phyloP scores from a whole-genome alignment of 1,284 basidiomycete species.

The Rugiboletus extremiorientalis region DNA sequence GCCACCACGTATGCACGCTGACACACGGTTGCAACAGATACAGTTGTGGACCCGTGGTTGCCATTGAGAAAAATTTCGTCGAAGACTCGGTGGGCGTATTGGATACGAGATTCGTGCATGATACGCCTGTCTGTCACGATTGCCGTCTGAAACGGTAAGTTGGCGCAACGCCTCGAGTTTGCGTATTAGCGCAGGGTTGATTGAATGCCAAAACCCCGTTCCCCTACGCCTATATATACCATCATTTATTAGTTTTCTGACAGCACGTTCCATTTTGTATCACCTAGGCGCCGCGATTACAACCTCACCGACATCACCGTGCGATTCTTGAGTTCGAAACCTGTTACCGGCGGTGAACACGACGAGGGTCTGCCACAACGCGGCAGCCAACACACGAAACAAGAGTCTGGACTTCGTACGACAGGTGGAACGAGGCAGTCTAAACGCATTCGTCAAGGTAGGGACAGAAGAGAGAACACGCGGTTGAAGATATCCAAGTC shows the following conservation, averaged over 20 bases:
- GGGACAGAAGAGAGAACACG: conserved; percentile 48
- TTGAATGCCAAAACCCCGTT: not conserved
- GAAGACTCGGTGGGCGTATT: conserved; percentile 33
- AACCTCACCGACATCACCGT: conserved; percentile 51
- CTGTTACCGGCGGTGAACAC: conserved; percentile 20
- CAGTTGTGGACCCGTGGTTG: conserved; percentile 54
- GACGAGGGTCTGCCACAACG: conserved; percentile 21
- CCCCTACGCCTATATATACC: conserved; percentile 2
- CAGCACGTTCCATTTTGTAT: conserved; percentile 16
- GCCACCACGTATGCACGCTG: conserved; percentile 10
- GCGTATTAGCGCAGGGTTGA: conserved; percentile 9
- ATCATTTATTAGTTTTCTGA: conserved; percentile 14
- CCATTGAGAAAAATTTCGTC: conserved; percentile 43
- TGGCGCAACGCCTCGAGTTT: conserved; percentile 12
- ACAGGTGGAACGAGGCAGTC: conserved; percentile 53
- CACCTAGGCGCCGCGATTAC: conserved; percentile 51
- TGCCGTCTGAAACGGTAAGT: conserved; percentile 62
- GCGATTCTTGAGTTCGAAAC: conserved; percentile 36
- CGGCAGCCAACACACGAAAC: conserved; percentile 26
- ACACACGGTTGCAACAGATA: conserved; percentile 47
- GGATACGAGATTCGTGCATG: conserved; percentile 42
- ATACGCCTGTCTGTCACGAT: conserved; percentile 54
- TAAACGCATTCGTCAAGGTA: conserved; percentile 59
- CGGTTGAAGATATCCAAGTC: conserved; percentile 58
- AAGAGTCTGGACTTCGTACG: conserved; percentile 26